A percentile compares a stretch with the other conserved stretches of the same genome.
Evolutionary conservation across 2,329 filamentous ascomycete genomes (phyloP).

Genomic region (Esteya vermicola): DNA sequence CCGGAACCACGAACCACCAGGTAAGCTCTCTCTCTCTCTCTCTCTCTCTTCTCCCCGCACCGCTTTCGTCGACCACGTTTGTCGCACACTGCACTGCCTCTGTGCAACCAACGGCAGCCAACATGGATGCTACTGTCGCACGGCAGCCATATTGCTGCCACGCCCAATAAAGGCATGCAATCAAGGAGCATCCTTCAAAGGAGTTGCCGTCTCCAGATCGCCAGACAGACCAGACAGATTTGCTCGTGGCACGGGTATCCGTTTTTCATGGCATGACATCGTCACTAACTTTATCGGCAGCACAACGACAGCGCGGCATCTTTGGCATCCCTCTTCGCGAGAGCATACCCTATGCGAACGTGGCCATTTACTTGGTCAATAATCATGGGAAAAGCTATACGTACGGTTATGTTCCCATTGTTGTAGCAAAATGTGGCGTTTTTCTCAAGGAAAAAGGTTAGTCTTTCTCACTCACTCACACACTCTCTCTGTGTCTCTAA

Average conservation of each 20-base stretch:
- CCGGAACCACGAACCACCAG: conserved; percentile 33
- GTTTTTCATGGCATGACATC: no score
- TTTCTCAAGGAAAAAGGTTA: conserved; percentile 95
- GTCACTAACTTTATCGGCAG: conserved; percentile 17
- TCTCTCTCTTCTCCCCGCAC: no score
- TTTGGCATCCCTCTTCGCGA: conserved; percentile 88
- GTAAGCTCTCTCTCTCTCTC: conserved; percentile 7
- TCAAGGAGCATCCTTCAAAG: no score
- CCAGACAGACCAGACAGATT: no score
- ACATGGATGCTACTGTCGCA: no score
- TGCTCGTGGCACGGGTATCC: no score
- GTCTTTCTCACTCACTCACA: conserved; percentile 15
- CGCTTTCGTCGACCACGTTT: no score
- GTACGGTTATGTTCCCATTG: conserved; percentile 95
- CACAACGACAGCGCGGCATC: conserved; percentile 53
- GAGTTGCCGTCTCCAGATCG: no score
- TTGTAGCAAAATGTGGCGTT: conserved; percentile 95
- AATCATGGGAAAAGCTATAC: conserved; percentile 91
- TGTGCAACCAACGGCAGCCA: no score
- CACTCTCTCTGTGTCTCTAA: conserved; percentile 4
- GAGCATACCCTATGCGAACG: conserved; percentile 95
- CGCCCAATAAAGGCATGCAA: no score
- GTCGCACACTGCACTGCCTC: no score
- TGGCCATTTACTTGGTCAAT: conserved; percentile 91
- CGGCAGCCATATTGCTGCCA: no score